A percentile compares a stretch with the other conserved stretches of the same genome.
Evolutionary conservation across 192 early-diverging fungal genomes (phyloP).

Genomic region (Entophlyctis helioformis): DNA sequence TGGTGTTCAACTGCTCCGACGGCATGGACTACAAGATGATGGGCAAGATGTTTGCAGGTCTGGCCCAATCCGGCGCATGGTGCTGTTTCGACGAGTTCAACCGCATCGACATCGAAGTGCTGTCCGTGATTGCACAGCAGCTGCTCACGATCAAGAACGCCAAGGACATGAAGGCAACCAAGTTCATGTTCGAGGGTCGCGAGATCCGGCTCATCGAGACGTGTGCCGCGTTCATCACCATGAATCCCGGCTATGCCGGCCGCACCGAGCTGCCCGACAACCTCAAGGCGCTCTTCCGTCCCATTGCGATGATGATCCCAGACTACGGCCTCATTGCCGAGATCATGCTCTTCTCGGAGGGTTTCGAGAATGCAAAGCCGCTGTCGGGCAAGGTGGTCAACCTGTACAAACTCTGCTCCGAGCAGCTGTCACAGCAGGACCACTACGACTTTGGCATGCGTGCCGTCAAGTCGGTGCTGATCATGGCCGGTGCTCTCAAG

Average conservation of each 20-base stretch:
- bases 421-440: conserved; percentile 54
- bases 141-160: conserved; percentile 48
- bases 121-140: conserved; percentile 51
- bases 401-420: conserved; percentile 50
- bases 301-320: conserved; percentile 59
- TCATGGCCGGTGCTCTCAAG: conserved; percentile 50
- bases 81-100: conserved; percentile 59
- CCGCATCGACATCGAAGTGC: conserved; percentile 52
- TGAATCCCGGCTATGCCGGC: conserved; percentile 52
- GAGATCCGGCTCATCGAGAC: conserved; percentile 52
- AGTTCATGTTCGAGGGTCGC: conserved; percentile 46
- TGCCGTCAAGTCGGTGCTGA: conserved; percentile 53
- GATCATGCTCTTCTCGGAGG: conserved; percentile 53
- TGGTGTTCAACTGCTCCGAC: conserved; percentile 55
- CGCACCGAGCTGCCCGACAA: conserved; percentile 50
- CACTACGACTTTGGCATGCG: conserved; percentile 57
- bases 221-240: conserved; percentile 46
- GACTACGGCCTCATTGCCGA: conserved; percentile 54
- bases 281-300: conserved; percentile 46
- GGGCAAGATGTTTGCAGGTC: conserved; percentile 55
- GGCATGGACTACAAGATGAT: conserved; percentile 58
- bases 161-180: conserved; percentile 40
- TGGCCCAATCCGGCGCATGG: conserved; percentile 49
- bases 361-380: conserved; percentile 44
- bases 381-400: conserved; percentile 50